Evolutionary conservation across 2,329 filamentous ascomycete genomes (phyloP), one percentile per base, ranked within the genome.

Genomic region (Polychaeton citri): DNA sequence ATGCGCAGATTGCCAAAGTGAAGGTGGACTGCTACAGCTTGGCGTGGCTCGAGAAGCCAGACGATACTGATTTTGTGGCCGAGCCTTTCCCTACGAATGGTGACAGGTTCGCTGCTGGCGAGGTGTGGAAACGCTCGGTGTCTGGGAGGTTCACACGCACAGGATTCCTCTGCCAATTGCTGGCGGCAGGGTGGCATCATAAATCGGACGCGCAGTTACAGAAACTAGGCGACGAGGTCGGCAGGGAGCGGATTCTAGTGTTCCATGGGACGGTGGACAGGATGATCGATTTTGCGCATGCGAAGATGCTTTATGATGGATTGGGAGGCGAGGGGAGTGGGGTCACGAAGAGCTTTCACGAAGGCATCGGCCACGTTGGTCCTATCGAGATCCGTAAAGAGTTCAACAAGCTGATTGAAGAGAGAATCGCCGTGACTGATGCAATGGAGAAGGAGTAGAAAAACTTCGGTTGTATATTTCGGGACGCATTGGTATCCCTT

Each of bases 61-160:
- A 88, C 57, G 66, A 54, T 19, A 52, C 53, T 13, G 61, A 65
- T 34, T 54, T 47, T 32, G 53, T 59, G 2, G 53, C 60, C 38
- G 47, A 64, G 24, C 59, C 57, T 6, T 93, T 90, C 55, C 70
- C 70, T 4, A 83, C 68, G 35, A 90, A 88, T 52, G 85, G 76
- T 39, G 81, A 90, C 61, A 78, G 86, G 4, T 88, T 86, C 51
- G 78, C 81, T 18, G 85, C 86, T 0, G 75, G 79, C 45, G 84
- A 93, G 58, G 58, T 92, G 43, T 66, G 64, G 50, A 93, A 93
- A 63, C 69, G 80, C 13, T 60, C 66, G 12, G 68, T 81, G 39
- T 61, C 67, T 1, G 61, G 65, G 1, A 64, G 64, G 5, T 88
- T 85, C 54, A 73, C 71, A 3, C 68, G 65, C 32, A 65, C 64